Evolutionary conservation across 192 early-diverging fungal genomes (phyloP).

Genomic region (Backusella sp.): DNA sequence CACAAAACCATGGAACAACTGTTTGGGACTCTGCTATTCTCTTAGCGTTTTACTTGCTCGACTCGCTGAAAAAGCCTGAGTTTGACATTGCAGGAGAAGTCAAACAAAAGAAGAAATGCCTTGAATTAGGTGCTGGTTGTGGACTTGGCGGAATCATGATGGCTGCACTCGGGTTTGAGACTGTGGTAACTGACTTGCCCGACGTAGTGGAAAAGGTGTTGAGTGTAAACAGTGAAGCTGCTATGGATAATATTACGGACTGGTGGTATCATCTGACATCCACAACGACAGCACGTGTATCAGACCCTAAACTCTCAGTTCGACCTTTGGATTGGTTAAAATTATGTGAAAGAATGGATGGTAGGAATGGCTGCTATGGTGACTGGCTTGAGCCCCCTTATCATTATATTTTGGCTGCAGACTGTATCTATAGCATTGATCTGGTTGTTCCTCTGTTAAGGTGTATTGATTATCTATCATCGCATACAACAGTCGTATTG

Average conservation of each 20-base stretch:
- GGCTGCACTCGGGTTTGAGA: slow-evolving; percentile 30
- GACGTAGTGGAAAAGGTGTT: slow-evolving; percentile 27
- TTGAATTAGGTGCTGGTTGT: slow-evolving; percentile 39
- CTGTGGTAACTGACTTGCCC: slow-evolving; percentile 26
- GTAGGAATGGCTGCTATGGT: neutral
- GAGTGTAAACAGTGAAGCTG: slow-evolving; percentile 11
- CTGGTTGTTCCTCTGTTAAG: slow-evolving; percentile 25
- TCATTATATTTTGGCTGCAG: slow-evolving; percentile 33
- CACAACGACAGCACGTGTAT: neutral
- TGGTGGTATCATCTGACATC: slow-evolving; percentile 19
- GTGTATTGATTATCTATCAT: slow-evolving; percentile 17
- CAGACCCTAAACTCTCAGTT: slow-evolving; percentile 10
- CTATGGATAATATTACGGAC: slow-evolving; percentile 14
- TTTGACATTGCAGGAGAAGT: neutral
- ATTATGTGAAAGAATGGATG: neutral
- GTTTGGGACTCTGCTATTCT: slow-evolving; percentile 32
- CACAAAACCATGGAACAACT: slow-evolving; percentile 36
- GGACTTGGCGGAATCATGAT: slow-evolving; percentile 30
- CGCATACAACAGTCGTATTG: slow-evolving; percentile 9
- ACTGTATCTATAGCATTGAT: slow-evolving; percentile 36
- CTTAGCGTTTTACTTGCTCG: slow-evolving; percentile 20
- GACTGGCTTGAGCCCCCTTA: slow-evolving; percentile 15
- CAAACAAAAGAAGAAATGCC: slow-evolving; percentile 14
- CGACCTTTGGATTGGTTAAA: slow-evolving; percentile 30
- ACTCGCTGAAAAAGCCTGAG: slow-evolving; percentile 12